Conservation (phyloP, 306 rosid species). For the Sicyos baderoa region DNA sequence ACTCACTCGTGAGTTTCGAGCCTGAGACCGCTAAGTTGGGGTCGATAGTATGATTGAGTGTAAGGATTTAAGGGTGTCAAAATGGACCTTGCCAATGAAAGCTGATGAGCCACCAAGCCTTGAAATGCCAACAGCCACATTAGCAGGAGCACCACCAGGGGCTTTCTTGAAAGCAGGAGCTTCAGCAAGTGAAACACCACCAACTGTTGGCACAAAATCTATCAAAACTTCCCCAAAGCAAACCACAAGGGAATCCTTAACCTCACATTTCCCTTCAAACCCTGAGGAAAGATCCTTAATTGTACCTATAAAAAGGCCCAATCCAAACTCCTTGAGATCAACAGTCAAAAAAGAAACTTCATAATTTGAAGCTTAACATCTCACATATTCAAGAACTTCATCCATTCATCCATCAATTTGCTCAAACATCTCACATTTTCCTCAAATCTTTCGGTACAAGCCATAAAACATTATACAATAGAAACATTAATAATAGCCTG, state of each 20-base stretch:
- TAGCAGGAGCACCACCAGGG: constrained; percentile 97
- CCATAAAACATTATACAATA: neutral
- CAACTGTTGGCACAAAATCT: constrained; percentile 71
- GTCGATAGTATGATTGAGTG: neutral
- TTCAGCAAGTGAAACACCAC: constrained; percentile 84
- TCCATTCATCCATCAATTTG: neutral
- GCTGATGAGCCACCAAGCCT: constrained; percentile 77
- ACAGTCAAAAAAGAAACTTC: neutral
- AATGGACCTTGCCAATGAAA: constrained; percentile 75
- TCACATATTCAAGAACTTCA: neutral
- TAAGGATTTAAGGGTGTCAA: too few species aligned
- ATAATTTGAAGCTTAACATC: neutral
- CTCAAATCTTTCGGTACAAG: neutral
- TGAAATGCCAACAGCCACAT: constrained; percentile 81
- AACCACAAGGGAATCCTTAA: constrained; percentile 39
- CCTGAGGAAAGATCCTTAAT: constrained; percentile 23
- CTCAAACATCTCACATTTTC: neutral
- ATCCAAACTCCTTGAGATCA: constrained; percentile 23
- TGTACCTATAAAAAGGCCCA: constrained; percentile 29
- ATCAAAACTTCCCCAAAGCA: constrained; percentile 59
- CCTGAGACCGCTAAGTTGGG: too few species aligned
- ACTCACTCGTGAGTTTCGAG: too few species aligned
- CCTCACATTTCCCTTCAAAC: constrained; percentile 17
- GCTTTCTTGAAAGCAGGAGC: constrained; percentile 89
- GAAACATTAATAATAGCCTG: neutral